Percentiles rank a stretch among this genome's conserved stretches.
phyloP scores from a whole-genome alignment of 768 basidiomycete genomes.

The Nidularia sp. region DNA sequence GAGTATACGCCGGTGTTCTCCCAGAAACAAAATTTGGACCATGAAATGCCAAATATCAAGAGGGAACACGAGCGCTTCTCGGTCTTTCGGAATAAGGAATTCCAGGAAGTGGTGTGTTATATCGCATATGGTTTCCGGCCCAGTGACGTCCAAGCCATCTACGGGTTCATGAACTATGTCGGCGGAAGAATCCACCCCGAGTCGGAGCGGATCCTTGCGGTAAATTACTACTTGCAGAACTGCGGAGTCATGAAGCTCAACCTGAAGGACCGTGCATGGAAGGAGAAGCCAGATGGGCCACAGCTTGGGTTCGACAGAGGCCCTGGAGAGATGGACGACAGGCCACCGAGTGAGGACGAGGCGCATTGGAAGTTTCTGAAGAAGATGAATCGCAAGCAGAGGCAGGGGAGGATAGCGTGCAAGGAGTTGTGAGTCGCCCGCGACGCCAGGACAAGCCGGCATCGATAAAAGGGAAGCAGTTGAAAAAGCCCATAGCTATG shows the following conservation, averaged over 20 bases:
- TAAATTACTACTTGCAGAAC: constrained; percentile 6
- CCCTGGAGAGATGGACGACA: constrained; percentile 15
- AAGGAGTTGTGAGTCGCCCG: constrained; percentile 14
- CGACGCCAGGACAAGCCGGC: constrained; percentile 4
- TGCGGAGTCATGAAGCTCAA: constrained; percentile 6
- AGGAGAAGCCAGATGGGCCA: constrained; percentile 16
- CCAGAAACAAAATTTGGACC: constrained; percentile 9
- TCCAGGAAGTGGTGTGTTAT: constrained; percentile 12
- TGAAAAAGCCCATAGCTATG: no score
- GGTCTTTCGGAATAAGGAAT: constrained; percentile 19
- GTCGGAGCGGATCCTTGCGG: constrained; percentile 15
- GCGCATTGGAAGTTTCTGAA: constrained; percentile 18
- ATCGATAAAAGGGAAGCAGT: background rate
- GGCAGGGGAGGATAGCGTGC: constrained; percentile 15
- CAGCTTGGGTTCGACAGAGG: constrained; percentile 15
- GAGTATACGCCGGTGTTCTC: constrained; percentile 16
- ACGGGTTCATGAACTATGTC: constrained; percentile 24
- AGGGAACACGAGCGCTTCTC: constrained; percentile 16
- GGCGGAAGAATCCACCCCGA: constrained; percentile 11
- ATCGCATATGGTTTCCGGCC: constrained; percentile 3
- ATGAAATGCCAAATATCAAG: constrained; percentile 7
- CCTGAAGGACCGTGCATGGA: constrained; percentile 10
- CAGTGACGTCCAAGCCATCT: constrained; percentile 9
- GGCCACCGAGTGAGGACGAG: constrained; percentile 6
- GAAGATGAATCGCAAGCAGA: constrained; percentile 19